Base-by-base conservation (phyloP, 352 stramenopile species). In the Pelagophyceae sp. region DNA sequence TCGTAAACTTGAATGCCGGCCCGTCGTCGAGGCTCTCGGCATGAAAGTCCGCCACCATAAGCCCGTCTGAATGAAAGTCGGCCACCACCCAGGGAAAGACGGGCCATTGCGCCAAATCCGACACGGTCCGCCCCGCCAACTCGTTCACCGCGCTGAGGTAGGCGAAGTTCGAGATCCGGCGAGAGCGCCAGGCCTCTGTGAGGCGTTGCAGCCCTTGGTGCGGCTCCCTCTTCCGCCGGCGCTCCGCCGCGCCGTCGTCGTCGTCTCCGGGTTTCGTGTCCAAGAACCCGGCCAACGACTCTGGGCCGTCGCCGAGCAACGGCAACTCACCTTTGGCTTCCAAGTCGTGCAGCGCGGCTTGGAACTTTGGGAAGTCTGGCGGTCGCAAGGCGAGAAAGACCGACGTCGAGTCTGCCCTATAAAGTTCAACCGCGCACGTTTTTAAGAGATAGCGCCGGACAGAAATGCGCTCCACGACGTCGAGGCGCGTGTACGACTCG, bases 111-210 rank as follows among this genome's bases (percentile, higher is more conserved):
- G 82, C 85, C 33, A 93, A 75, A 80, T 94, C 90, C 81, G 98
- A 96, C 85, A 96, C 97, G 35, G 90, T 96, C 17, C 96, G 82
- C n/a, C 96, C 96, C 0, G 95, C 95, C 20, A 98, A 88, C 3
- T 92, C 95, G 87, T 99, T 99, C 25, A 99, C 85, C 40, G 95
- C 87, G 86, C 98, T 94, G 33, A 99, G 85, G 84, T 99, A 99
- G 76, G 98, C 94, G 76, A 98, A 99, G 74, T 97, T 99, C 23
- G 91, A 96, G 58, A 99, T 92, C 69, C 92, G 87, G 6, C 93
- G 89, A 23, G 83, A 83, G 71, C 90, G 87, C 96, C 96, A 99
- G 29, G 83, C 80, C 5, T 82, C 85, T 63, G 37, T 45, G 20
- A 80, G 32, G 33, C 75, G 23, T 19, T 75, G 5, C 20, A 78